Evolutionary conservation across 371 early-diverging fungal species (phyloP), one percentile per base, ranked within the genome.

Genomic region (Quaeritorhiza haematococci): DNA sequence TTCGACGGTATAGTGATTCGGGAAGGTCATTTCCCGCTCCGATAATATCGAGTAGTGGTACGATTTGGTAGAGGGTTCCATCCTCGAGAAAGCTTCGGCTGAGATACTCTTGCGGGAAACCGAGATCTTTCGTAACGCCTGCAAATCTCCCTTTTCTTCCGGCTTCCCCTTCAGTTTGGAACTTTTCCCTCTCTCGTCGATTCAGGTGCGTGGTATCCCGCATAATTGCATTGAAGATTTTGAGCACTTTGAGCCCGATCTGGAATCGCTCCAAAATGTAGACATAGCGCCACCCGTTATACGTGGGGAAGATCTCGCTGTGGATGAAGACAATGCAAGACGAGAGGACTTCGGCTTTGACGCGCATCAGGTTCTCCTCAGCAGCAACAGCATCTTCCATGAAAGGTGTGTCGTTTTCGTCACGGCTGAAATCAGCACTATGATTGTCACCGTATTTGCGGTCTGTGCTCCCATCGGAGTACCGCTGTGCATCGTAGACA

Each of bases 271-370:
- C 63, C 17, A 47, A 21, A 15, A 71, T 13, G 13, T 51, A 27
- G 23, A 34, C 54, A 50, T 71, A 75, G 24, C 76, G 42, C 76
- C 76, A 75, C 4, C 59, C 44, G 3, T 52, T 33, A 52, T 66
- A 67, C 19, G 63, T 66, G 7, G 73, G 59, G 33, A 72, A 75
- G 5, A 75, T 52, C 49, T 75, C 71, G 15, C 49, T 29, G 24
- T 67, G 64, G 3, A 73, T 45, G 53, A 60, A 72, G 28, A 47
- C 28, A 6, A 75, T 47, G 42, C 62, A 69, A 3, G 67, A 63
- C 13, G 32, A 53, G 13, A 75, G 44, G 8, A 71, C 55, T 33
- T 70, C 71, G 7, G 59, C 17, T 62, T 47, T 43, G 15, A 53
- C 23, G 10, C 23, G n/a, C 46, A 45, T 10, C 21, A 10, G 23